phyloP scores from a whole-genome alignment of 1,284 basidiomycete species.

The Exobasidium cylindrosporum region DNA sequence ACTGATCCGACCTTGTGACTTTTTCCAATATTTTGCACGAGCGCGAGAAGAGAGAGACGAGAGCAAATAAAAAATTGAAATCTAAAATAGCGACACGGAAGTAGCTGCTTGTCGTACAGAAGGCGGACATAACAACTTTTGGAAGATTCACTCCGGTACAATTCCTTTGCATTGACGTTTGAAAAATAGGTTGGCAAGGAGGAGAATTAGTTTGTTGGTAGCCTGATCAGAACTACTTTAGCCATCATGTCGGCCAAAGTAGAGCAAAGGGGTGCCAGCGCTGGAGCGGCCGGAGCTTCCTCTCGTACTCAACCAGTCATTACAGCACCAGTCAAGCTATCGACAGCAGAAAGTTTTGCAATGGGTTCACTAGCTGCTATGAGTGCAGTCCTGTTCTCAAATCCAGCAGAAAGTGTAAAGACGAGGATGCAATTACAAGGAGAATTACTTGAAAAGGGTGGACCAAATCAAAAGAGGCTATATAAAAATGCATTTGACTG shows the following conservation, averaged over 20 bases:
- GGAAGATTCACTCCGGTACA: background rate
- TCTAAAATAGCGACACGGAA: background rate
- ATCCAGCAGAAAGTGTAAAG: slow-evolving; percentile 49
- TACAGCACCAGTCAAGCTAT: slow-evolving; percentile 29
- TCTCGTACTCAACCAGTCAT: background rate
- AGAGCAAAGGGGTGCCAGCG: background rate
- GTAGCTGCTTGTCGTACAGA: background rate
- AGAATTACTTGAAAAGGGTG: slow-evolving; percentile 29
- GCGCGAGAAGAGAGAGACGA: too few species aligned
- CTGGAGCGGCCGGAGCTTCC: background rate
- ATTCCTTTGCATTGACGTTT: too few species aligned
- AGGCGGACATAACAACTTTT: background rate
- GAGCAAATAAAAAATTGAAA: too few species aligned
- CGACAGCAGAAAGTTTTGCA: slow-evolving; percentile 34
- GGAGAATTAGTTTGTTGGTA: too few species aligned
- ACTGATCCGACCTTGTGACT: too few species aligned
- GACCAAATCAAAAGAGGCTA: slow-evolving; percentile 54
- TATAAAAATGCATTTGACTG: slow-evolving; percentile 88
- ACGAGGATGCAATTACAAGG: slow-evolving; percentile 53
- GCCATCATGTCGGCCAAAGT: slow-evolving; percentile 2
- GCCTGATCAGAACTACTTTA: background rate
- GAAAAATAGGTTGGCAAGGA: too few species aligned
- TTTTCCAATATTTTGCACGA: too few species aligned
- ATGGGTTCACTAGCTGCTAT: slow-evolving; percentile 42
- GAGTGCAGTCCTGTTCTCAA: slow-evolving; percentile 36